A percentile compares a stretch with the other conserved stretches of the same genome.
Conservation (phyloP, 345 rosid species). For the Psidium guajava region DNA sequence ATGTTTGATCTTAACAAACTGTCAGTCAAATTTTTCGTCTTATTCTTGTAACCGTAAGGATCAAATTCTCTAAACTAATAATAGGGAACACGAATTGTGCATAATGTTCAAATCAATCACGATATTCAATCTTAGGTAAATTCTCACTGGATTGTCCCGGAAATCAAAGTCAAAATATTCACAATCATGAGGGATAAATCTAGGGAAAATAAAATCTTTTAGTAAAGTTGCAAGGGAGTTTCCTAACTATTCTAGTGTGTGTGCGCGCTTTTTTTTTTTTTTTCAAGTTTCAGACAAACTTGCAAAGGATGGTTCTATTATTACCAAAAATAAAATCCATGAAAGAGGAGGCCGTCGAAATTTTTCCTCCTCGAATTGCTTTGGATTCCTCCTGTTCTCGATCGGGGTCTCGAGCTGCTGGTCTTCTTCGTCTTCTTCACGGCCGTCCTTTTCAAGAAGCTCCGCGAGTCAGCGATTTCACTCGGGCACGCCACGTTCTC, state of each 20-base stretch:
- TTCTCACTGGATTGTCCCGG: rapidly evolving
- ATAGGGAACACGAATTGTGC: rapidly evolving
- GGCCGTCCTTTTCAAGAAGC: background rate
- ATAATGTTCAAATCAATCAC: background rate
- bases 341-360: background rate
- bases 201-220: background rate
- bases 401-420: background rate
- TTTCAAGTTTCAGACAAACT: background rate
- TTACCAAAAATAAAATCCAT: background rate
- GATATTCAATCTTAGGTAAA: background rate
- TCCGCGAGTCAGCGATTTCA: background rate
- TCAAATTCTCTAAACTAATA: background rate
- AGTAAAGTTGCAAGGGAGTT: background rate
- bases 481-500: background rate
- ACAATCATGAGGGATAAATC: background rate
- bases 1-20: background rate
- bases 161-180: background rate
- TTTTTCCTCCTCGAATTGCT: background rate
- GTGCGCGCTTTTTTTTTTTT: too few species aligned
- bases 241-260: background rate
- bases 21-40: background rate
- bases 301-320: background rate
- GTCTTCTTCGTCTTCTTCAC: background rate
- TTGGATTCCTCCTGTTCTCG: background rate
- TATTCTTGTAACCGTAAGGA: rapidly evolving